These are phyloP conservation scores for Selaginella tamariscina DNA, from an alignment of 75 land plant genomes.

Conservation along the genomic window DNA sequence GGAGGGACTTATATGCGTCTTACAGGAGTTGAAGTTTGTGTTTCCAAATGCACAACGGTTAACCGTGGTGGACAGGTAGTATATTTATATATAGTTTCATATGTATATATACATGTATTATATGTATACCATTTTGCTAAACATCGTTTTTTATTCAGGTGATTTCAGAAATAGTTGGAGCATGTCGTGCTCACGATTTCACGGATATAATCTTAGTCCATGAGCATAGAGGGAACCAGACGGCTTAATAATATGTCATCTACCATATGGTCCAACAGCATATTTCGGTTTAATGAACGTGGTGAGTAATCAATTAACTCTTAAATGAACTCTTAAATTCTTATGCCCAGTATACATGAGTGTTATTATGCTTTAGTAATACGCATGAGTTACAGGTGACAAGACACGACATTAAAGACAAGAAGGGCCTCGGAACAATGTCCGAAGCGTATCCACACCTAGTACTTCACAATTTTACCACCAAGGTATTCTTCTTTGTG, in stretches of 20 bases:
- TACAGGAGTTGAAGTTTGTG: constrained; percentile 73
- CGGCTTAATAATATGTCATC: constrained; percentile 85
- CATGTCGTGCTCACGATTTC: constrained; percentile 79
- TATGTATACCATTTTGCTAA: neutral
- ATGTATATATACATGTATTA: neutral
- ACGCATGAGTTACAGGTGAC: too few species aligned
- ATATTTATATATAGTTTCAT: neutral
- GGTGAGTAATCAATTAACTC: constrained; percentile 34
- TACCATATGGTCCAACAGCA: constrained; percentile 96
- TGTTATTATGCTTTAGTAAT: constrained; percentile 2
- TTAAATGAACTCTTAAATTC: neutral
- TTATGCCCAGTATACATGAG: neutral
- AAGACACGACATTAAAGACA: constrained; percentile 97
- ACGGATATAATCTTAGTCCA: constrained; percentile 90
- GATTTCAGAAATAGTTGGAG: constrained; percentile 76
- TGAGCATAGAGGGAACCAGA: constrained; percentile 99
- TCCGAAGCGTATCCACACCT: constrained; percentile 92
- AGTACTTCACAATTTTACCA: constrained; percentile 67
- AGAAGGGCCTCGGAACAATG: constrained; percentile 77
- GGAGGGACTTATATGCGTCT: neutral
- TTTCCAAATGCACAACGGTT: constrained; percentile 85
- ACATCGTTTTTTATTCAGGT: constrained; percentile 43
- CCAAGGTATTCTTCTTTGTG: constrained; percentile 40
- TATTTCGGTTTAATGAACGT: constrained; percentile 92
- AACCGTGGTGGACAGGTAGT: constrained; percentile 90